Evolutionary conservation across 768 basidiomycete species (phyloP).

Genomic region (Serpula lacrymans): DNA sequence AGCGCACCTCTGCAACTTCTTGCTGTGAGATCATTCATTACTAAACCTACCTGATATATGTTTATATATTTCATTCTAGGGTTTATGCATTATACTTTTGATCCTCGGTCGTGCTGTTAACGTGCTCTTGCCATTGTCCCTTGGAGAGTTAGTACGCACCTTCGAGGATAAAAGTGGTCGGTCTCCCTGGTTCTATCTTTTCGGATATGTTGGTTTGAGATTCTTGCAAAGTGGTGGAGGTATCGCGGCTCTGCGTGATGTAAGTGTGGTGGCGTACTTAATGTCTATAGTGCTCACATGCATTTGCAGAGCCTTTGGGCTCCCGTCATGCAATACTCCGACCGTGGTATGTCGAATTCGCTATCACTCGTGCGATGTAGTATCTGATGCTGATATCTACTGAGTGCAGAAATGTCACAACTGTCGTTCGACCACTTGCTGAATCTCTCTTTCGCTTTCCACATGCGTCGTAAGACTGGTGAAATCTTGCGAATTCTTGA

Average conservation of each 20-base stretch:
- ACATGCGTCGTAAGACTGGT: slow-evolving; percentile 79
- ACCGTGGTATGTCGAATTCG: slow-evolving; percentile 45
- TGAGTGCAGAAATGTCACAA: slow-evolving; percentile 79
- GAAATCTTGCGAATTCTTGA: slow-evolving; percentile 81
- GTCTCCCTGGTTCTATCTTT: slow-evolving; percentile 68
- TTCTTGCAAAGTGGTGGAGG: slow-evolving; percentile 79
- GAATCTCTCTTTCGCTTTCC: slow-evolving; percentile 82
- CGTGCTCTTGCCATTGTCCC: slow-evolving; percentile 61
- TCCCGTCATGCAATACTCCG: slow-evolving; percentile 87
- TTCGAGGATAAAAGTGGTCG: slow-evolving; percentile 44
- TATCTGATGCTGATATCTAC: slow-evolving; percentile 1
- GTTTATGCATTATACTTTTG: slow-evolving; percentile 73
- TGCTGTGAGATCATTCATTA: slow-evolving; percentile 42
- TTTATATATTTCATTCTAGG: slow-evolving; percentile 44
- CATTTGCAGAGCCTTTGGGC: slow-evolving; percentile 65
- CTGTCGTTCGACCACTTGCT: slow-evolving; percentile 85
- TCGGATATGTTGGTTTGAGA: slow-evolving; percentile 64
- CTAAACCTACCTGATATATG: background rate
- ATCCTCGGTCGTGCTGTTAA: slow-evolving; percentile 76
- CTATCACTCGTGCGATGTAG: background rate
- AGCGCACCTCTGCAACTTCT: slow-evolving; percentile 62
- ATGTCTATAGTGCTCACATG: slow-evolving; percentile 1
- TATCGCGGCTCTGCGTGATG: slow-evolving; percentile 54
- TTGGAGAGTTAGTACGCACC: slow-evolving; percentile 60
- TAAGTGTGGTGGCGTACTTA: slow-evolving; percentile 10